These are phyloP conservation scores for Trichophyton verrucosum DNA, from an alignment of 2,329 filamentous ascomycete genomes.

Conservation along the genomic window DNA sequence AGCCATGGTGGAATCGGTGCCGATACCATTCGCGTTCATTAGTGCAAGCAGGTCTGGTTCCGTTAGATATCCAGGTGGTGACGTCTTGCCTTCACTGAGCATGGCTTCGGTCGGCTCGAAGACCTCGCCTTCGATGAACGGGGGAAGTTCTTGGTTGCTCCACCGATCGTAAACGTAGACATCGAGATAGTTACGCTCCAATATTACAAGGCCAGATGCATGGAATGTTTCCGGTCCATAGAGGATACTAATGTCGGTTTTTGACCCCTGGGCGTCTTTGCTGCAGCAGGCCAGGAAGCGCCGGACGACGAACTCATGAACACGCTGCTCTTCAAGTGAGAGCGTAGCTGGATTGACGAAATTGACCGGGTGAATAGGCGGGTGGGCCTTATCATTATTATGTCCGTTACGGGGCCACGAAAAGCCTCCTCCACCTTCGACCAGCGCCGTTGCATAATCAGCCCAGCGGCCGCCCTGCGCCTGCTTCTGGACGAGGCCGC, in stretches of 20 bases:
- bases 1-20: conserved; percentile 5
- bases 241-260: conserved; percentile 5
- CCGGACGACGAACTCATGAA: conserved; percentile 5
- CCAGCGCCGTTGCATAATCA: conserved; percentile 4
- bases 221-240: conserved; percentile 3
- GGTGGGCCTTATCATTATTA: conserved; percentile 6
- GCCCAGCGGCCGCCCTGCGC: conserved; percentile 3
- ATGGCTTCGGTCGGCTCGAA: conserved; percentile 6
- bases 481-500: conserved; percentile 4
- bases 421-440: conserved; percentile 6
- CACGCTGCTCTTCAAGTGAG: conserved; percentile 4
- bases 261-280: conserved; percentile 5
- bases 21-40: conserved; percentile 6
- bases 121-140: conserved; percentile 4
- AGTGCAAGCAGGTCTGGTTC: conserved; percentile 6
- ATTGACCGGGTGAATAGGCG: conserved; percentile 5
- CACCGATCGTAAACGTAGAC: conserved; percentile 5
- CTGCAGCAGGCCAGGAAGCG: conserved; percentile 5
- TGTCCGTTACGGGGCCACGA: conserved; percentile 4
- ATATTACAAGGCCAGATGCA: conserved; percentile 3
- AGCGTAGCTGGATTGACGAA: conserved; percentile 6
- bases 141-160: conserved; percentile 5
- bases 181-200: conserved; percentile 6
- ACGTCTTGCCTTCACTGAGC: conserved; percentile 3
- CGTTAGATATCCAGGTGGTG: conserved; percentile 3